Percentiles rank a stretch among this genome's conserved stretches.
Conservation (phyloP, 192 early-diverging fungal species). For the Backusella westeae region DNA sequence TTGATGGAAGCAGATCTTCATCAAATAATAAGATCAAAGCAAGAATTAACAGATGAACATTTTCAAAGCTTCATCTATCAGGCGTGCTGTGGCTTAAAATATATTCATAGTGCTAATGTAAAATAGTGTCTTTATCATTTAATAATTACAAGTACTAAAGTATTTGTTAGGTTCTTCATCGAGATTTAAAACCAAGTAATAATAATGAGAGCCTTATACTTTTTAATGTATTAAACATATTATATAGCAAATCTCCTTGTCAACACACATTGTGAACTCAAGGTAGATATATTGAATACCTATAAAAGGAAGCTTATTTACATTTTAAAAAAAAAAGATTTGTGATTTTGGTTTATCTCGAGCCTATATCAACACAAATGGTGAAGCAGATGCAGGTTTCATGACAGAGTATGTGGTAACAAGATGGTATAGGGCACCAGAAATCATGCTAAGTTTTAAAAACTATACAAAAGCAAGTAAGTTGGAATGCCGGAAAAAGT, state of each 20-base stretch:
- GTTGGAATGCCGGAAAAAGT: background rate
- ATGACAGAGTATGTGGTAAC: conserved; percentile 97
- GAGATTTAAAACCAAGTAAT: conserved; percentile 91
- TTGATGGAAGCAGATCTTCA: conserved; percentile 99
- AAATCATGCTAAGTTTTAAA: conserved; percentile 96
- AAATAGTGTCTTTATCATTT: too few relatives aligned
- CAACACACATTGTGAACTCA: conserved; percentile 90
- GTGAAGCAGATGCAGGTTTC: conserved; percentile 76
- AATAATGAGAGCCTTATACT: background rate
- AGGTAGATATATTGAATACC: conserved; percentile 36
- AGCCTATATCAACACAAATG: conserved; percentile 75
- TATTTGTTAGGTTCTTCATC: conserved; percentile 70
- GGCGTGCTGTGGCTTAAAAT: conserved; percentile 93
- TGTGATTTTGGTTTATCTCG: conserved; percentile 99
- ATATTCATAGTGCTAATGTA: conserved; percentile 97
- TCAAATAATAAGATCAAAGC: conserved; percentile 87
- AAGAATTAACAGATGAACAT: conserved; percentile 93
- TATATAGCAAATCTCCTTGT: conserved; percentile 69
- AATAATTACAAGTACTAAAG: background rate
- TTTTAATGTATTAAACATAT: background rate
- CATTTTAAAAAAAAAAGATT: conserved; percentile 38
- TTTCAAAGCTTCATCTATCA: conserved; percentile 99
- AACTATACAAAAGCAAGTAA: conserved; percentile 95
- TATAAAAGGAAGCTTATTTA: background rate
- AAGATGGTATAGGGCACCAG: conserved; percentile 92